Conservation (phyloP, 164 flowering plant species). For the Pachysandra terminalis region DNA sequence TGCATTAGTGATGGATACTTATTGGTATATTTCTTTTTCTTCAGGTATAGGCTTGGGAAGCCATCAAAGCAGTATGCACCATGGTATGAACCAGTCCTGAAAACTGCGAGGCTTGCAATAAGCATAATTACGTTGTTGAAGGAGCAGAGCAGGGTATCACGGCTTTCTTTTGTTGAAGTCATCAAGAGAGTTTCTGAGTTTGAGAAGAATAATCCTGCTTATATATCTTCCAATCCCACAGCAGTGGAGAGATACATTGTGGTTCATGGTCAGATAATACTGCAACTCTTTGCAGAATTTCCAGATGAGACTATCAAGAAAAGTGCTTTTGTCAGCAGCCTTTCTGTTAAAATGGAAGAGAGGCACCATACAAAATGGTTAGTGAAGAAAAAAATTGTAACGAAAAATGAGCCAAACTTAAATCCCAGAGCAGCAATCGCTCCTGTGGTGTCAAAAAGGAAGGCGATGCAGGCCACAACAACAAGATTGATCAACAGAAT, state of each 20-base stretch:
- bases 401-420: slow-evolving; percentile 41
- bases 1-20: background rate
- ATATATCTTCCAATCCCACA: slow-evolving; percentile 52
- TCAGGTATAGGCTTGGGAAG: slow-evolving; percentile 93
- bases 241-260: slow-evolving; percentile 72
- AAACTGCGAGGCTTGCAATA: slow-evolving; percentile 68
- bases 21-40: background rate
- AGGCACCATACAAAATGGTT: slow-evolving; percentile 78
- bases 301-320: slow-evolving; percentile 64
- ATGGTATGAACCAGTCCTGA: slow-evolving; percentile 79
- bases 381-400: slow-evolving; percentile 52
- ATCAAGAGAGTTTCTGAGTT: slow-evolving; percentile 54
- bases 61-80: slow-evolving; percentile 94
- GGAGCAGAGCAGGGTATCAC: slow-evolving; percentile 62
- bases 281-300: slow-evolving; percentile 70
- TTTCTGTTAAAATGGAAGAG: slow-evolving; percentile 62
- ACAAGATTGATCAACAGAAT: slow-evolving; percentile 70
- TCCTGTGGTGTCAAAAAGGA: slow-evolving; percentile 54
- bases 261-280: slow-evolving; percentile 81
- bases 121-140: slow-evolving; percentile 63
- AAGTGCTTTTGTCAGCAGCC: slow-evolving; percentile 63
- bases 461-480: slow-evolving; percentile 82
- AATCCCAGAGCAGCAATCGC: slow-evolving; percentile 70
- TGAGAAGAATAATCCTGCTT: slow-evolving; percentile 41
- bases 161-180: slow-evolving; percentile 68